Evolutionary conservation across 768 basidiomycete genomes (phyloP).

Genomic region (Rhodotorula kratochvilovae): DNA sequence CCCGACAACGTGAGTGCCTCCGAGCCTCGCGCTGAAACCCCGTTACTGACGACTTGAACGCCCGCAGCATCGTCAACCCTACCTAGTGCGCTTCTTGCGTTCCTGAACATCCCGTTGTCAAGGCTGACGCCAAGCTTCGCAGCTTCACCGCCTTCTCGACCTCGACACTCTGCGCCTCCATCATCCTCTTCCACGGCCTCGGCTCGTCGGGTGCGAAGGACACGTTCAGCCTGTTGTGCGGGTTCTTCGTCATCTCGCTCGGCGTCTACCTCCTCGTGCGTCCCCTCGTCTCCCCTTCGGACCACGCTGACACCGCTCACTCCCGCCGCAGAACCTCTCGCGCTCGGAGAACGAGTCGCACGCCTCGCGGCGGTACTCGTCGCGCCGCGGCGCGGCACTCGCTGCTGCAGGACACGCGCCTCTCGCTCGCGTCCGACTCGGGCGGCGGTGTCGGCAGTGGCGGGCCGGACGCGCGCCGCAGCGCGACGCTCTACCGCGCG

Average conservation of each 20-base stretch:
- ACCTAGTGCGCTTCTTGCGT: too few relatives aligned
- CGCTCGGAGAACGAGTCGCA: conserved; percentile 38
- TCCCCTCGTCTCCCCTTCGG: background rate
- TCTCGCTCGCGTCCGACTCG: background rate
- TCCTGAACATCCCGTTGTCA: too few relatives aligned
- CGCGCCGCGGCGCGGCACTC: conserved; percentile 5
- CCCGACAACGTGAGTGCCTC: conserved; percentile 26
- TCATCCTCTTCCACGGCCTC: conserved; percentile 96
- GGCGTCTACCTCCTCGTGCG: conserved; percentile 79
- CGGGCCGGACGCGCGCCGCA: conserved; percentile 5
- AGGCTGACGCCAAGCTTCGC: conserved; percentile 47
- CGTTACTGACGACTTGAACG: background rate
- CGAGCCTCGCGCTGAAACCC: background rate
- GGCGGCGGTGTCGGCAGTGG: background rate
- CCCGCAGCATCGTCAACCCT: background rate
- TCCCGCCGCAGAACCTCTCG: conserved; percentile 38
- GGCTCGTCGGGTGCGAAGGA: conserved; percentile 78
- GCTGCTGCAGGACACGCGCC: background rate
- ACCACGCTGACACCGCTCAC: background rate
- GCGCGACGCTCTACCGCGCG: conserved; percentile 11
- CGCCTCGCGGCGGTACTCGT: conserved; percentile 37
- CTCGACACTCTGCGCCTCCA: conserved; percentile 83
- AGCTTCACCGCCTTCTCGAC: conserved; percentile 94
- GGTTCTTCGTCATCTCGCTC: conserved; percentile 88
- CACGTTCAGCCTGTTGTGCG: conserved; percentile 78